Evolutionary conservation across 371 early-diverging fungal genomes (phyloP).

Genomic region (Mucor plumbeus): DNA sequence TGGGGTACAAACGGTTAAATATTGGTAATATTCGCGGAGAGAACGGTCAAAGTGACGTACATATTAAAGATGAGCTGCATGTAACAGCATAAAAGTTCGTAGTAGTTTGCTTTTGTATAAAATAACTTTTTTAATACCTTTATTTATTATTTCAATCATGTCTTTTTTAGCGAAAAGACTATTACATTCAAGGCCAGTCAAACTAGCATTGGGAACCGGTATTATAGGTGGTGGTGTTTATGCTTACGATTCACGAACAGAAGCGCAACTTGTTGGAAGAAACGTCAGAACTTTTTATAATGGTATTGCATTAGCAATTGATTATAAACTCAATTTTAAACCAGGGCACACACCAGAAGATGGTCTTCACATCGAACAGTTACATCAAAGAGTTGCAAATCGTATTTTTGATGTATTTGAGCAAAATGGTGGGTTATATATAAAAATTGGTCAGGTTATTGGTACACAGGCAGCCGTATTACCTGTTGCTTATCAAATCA

Average conservation of each 20-base stretch:
- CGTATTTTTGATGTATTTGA: constrained; percentile 82
- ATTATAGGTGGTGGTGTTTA: constrained; percentile 45
- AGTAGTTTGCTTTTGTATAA: no score
- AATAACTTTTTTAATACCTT: background rate
- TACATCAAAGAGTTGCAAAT: constrained; percentile 74
- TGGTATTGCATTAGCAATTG: constrained; percentile 61
- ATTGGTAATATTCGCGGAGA: background rate
- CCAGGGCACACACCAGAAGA: constrained; percentile 52
- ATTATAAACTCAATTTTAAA: constrained; percentile 81
- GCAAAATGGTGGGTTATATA: constrained; percentile 87
- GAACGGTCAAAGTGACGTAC: background rate
- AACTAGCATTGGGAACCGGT: constrained; percentile 21
- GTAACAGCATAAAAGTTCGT: constrained; percentile 3
- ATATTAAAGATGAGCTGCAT: background rate
- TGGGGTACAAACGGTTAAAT: background rate
- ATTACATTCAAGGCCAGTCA: background rate
- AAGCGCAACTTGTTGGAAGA: constrained; percentile 61
- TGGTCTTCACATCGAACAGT: constrained; percentile 45
- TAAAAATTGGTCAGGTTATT: constrained; percentile 90
- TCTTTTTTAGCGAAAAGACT: constrained; percentile 12
- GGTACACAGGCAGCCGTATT: constrained; percentile 80
- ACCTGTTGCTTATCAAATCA: constrained; percentile 74
- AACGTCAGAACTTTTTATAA: constrained; percentile 65
- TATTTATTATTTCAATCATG: constrained; percentile 4
- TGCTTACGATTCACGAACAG: constrained; percentile 55